Base-by-base conservation (phyloP, 2,329 filamentous ascomycete species). In the Neopestalotiopsis sp. region DNA sequence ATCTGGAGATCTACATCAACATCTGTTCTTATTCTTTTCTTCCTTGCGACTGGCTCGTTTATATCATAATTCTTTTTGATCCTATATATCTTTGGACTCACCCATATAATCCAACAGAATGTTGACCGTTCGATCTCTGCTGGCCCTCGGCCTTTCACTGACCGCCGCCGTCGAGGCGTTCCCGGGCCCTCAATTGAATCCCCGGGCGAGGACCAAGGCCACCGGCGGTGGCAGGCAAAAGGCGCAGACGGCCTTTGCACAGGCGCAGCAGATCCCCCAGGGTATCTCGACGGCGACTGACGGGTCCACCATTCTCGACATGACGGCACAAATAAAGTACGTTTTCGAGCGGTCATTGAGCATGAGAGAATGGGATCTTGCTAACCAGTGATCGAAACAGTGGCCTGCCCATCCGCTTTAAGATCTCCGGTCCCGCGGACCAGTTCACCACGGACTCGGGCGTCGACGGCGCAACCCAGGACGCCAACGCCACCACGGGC, bases 261-360 rank as follows among this genome's bases (percentile, higher is more conserved):
- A 76, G 56, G 74, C 75, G 2, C 73, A 74, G 24, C 69, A 74
- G 70, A 74, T 80, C 30, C 76, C 79, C 3, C 77, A 80, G 59
- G 80, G 81, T 6, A 70, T 84, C 20, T 80, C 81, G 5, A 70
- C 72, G 30, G 86, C 87, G 2, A 84, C 84, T 0, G 87, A 89
- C 76, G 87, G 87, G 4, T 86, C 84, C 2, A 86, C 78, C 53
- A 89, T 89, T 49, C 74, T 90, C 30, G 87, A 90, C 73, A 84
- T 82, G 67, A 89, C 84, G 2, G 86, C 84, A 4, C 82, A 79
- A 10, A 84, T 89, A 70, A 88, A 89, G 83, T 87, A 81, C 72
- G 79, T 72, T 20, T 4, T 4, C 6, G 20, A 38, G 34, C 24
- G 24, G 24, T 28, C 24, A 28, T 28, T 28, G 24, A 28, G 24